phyloP scores from a whole-genome alignment of 768 basidiomycete species.

The Tricholoma terreum region DNA sequence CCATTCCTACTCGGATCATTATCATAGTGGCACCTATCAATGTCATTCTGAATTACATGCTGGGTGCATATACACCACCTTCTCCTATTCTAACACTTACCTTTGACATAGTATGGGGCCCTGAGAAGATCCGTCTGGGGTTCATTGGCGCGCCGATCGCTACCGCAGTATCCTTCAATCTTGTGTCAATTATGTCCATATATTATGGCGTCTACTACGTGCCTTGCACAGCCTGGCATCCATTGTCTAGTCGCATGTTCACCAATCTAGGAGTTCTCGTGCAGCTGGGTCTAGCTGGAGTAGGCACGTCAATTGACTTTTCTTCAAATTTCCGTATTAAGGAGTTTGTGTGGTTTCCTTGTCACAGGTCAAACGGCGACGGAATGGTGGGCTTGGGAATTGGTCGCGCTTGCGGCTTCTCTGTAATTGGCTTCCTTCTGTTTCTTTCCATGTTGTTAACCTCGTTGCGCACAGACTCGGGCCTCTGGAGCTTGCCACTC shows the following conservation, averaged over 20 bases:
- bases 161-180: constrained; percentile 84
- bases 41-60: constrained; percentile 73
- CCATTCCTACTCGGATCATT: constrained; percentile 81
- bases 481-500: constrained; percentile 78
- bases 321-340: neutral
- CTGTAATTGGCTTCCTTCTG: constrained; percentile 27
- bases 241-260: constrained; percentile 61
- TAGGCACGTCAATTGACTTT: constrained; percentile 40
- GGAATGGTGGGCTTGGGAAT: constrained; percentile 99
- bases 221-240: constrained; percentile 80
- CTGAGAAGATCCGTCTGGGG: constrained; percentile 71
- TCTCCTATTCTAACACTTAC: neutral
- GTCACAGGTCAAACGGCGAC: constrained; percentile 67
- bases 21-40: constrained; percentile 85
- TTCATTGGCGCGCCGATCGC: constrained; percentile 93
- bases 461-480: constrained; percentile 53
- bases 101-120: constrained; percentile 69
- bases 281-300: constrained; percentile 78
- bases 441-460: neutral
- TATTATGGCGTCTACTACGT: constrained; percentile 61
- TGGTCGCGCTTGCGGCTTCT: constrained; percentile 58
- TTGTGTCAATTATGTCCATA: constrained; percentile 65
- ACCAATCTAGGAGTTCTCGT: constrained; percentile 65
- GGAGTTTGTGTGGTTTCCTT: neutral
- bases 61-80: constrained; percentile 49